Base-by-base conservation (phyloP, 306 rosid genomes). In the Notholithocarpus densiflorus region DNA sequence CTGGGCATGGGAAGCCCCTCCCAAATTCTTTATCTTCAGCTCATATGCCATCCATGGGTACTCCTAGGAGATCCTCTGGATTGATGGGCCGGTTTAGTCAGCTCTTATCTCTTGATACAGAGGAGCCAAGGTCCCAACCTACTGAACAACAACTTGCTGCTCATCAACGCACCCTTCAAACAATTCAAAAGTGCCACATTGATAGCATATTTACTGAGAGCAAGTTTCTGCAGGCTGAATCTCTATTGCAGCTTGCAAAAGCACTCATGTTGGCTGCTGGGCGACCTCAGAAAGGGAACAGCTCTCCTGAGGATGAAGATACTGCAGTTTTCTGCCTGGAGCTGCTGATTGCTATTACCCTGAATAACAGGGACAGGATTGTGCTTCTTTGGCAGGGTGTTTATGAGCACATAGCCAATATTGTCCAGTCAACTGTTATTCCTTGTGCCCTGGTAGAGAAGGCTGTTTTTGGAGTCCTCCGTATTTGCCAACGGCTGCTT, bases 111-210 rank as follows among this genome's bases (percentile, higher is more conserved):
- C 97, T 95, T 78, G 98, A 95, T 73, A 93, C 97, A 3, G 99
- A 95, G 84, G 98, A 95, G 84, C 98, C 98, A 77, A 91, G 94
- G 84, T 93, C 94, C 75, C 99, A 93, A 80, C 99, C 99, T 80
- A 95, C 98, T n/a, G 99, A 93, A 85, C 97, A 95, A 82, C 98
- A 95, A 79, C 92, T 95, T 70, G 98, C 98, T 75, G 99, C 99
- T 84, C 99, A 90, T 90, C 96, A 96, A 73, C 96, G 96, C 74
- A 91, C 97, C 84, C 89, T 91, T 78, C 94, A 96, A 70, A 96
- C 99, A 34, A 91, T 96, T 84, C 96, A 90, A 77, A 89, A 93
- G 82, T 96, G 98, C 83, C 95, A 89, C 84, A 90, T 96, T 87
- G 98, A 96, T 83, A 87, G 98, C 83, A 91, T 96, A 86, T 93